Evolutionary conservation across 169 alveolate genomes (phyloP), one percentile per base, ranked within the genome.

Genomic region (Toxoplasma gondii): DNA sequence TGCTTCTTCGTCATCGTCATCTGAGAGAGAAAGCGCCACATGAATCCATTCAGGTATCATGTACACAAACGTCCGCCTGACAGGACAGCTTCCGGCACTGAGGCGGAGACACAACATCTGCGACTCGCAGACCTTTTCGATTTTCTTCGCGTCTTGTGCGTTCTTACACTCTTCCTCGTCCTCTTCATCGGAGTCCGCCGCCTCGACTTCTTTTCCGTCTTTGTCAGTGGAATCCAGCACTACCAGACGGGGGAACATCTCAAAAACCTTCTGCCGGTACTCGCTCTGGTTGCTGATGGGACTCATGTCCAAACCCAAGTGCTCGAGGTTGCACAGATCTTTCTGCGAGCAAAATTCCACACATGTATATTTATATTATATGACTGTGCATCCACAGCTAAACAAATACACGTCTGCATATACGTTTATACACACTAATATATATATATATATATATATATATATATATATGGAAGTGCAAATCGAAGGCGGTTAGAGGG

Each of bases 251-350:
- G 99, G 99, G 49, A 98, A 92, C 36, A 97, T 93, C 27, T 94
- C 96, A 93, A 98, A 98, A 83, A 98, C 97, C 49, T 93, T 95
- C 58, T 97, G 97, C 90, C 99, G 88, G 96, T 98, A 98, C 53
- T 97, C 96, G 31, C 96, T 96, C 64, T 94, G 94, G 34, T 94
- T 96, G 43, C 99, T 98, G 91, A 98, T 94, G 7, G 99, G 99
- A 96, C 98, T 98, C 97, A 98, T 95, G 44, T 98, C 98, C 44
- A 98, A 96, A 19, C 99, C 98, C 95, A 98, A 92, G 31, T 94
- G 96, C 82, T 96, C 98, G 83, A 97, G 96, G 94, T 94, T 87
- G 78, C 94, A 93, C 97, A 96, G 95, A 16, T 64, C 86, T 92
- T 54, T 92, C 78, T 92, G 91, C 29, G n/a, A 9, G 31, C 27